Conservation (phyloP, 495 filamentous ascomycete genomes). For the Penicillium flavigenum region DNA sequence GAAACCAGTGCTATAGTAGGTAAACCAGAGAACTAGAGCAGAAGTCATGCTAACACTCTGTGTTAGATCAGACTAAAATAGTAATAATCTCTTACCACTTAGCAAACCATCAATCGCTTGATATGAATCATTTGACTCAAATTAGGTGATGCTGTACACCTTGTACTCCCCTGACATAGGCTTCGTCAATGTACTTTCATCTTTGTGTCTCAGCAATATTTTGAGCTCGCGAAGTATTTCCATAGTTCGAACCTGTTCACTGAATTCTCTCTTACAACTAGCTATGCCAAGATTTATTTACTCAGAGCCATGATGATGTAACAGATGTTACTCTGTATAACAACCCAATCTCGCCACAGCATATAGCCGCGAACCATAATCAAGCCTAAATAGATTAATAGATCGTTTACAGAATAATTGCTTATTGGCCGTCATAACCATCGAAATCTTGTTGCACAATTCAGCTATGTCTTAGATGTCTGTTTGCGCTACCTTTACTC, state of each 20-base stretch:
- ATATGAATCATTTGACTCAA: background rate
- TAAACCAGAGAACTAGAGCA: background rate
- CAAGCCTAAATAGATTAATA: background rate
- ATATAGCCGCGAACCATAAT: slow-evolving; percentile 1
- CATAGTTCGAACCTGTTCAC: background rate
- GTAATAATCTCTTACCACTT: background rate
- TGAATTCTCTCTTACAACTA: background rate
- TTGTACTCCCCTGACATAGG: slow-evolving; percentile 5
- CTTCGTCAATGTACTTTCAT: background rate
- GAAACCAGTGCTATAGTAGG: background rate
- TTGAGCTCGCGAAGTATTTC: background rate
- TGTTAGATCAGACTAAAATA: background rate
- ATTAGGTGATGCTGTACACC: background rate
- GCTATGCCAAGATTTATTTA: background rate
- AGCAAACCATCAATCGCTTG: background rate
- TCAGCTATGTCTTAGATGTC: background rate
- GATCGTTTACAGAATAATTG: background rate
- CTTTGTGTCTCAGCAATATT: background rate
- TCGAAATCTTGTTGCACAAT: background rate
- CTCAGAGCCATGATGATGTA: background rate
- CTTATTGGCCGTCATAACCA: background rate
- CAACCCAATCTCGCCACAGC: background rate
- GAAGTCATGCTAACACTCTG: background rate
- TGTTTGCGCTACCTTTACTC: slow-evolving; percentile 7
- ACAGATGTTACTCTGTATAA: slow-evolving; percentile 4